These are phyloP conservation scores for Aspergillus amoenus DNA, from an alignment of 2,329 filamentous ascomycete species.

Conservation along the genomic window DNA sequence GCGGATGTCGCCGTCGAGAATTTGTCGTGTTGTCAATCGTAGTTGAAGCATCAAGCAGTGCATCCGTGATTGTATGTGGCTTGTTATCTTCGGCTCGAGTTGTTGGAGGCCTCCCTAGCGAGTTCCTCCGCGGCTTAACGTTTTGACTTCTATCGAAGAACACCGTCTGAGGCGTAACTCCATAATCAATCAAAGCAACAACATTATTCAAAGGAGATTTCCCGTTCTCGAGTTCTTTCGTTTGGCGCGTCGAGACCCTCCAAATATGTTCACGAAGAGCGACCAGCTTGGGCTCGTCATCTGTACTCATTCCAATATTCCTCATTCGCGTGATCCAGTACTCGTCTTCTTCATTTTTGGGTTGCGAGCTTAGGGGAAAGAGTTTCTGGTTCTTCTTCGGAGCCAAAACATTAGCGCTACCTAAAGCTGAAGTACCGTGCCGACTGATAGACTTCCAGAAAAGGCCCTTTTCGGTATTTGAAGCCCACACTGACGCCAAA, in stretches of 20 bases:
- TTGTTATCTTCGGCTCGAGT: constrained; percentile 38
- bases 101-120: constrained; percentile 27
- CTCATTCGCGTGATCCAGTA: constrained; percentile 84
- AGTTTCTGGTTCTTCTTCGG: constrained; percentile 55
- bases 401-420: constrained; percentile 56
- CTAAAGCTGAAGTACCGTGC: constrained; percentile 68
- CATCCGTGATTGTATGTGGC: constrained; percentile 82
- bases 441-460: constrained; percentile 83
- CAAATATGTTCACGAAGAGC: constrained; percentile 88
- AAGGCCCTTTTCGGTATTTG: constrained; percentile 72
- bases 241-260: constrained; percentile 73
- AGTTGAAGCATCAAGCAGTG: constrained; percentile 85
- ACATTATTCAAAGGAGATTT: constrained; percentile 63
- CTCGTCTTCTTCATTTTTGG: constrained; percentile 88
- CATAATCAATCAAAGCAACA: constrained; percentile 71
- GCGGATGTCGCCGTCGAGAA: constrained; percentile 43
- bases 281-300: constrained; percentile 88
- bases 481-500: constrained; percentile 80
- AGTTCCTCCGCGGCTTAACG: constrained; percentile 40
- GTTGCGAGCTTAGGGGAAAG: constrained; percentile 58
- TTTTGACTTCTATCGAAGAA: constrained; percentile 80
- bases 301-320: constrained; percentile 75
- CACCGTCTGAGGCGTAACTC: constrained; percentile 81
- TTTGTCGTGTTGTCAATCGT: constrained; percentile 69
- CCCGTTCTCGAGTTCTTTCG: constrained; percentile 47